These are phyloP conservation scores for Fusarium gaditjirri DNA, from an alignment of 2,329 filamentous ascomycete species.

Conservation along the genomic window DNA sequence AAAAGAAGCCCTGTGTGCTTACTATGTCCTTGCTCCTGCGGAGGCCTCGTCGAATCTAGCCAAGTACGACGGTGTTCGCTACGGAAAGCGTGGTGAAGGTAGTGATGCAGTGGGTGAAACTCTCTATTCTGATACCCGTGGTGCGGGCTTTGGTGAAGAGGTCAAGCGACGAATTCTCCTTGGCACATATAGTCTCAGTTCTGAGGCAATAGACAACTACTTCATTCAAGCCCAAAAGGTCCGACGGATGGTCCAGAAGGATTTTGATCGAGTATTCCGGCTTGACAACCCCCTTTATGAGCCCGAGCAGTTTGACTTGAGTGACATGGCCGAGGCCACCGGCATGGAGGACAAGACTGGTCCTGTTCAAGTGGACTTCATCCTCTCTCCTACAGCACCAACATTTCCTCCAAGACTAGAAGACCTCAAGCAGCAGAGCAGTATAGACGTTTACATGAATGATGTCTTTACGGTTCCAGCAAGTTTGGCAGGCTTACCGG, in stretches of 20 bases:
- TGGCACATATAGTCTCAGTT: conserved; percentile 89
- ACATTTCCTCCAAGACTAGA: conserved; percentile 74
- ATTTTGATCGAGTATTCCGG: conserved; percentile 85
- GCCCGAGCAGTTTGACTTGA: conserved; percentile 64
- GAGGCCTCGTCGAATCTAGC: conserved; percentile 96
- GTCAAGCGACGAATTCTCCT: conserved; percentile 88
- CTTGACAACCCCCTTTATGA: conserved; percentile 74
- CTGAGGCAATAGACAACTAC: conserved; percentile 93
- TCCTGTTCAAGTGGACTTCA: conserved; percentile 78
- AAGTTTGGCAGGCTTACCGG: conserved; percentile 89
- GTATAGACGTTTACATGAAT: conserved; percentile 86
- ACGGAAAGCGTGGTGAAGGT: conserved; percentile 69
- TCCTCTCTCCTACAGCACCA: conserved; percentile 89
- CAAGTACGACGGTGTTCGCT: conserved; percentile 97
- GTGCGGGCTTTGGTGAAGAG: conserved; percentile 81
- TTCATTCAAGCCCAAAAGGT: conserved; percentile 94
- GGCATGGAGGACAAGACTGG: conserved; percentile 66
- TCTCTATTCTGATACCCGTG: conserved; percentile 81
- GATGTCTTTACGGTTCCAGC: conserved; percentile 97
- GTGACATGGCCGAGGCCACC: conserved; percentile 66
- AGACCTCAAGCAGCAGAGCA: conserved; percentile 64
- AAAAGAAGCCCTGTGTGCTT: conserved; percentile 85
- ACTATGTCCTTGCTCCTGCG: conserved; percentile 94
- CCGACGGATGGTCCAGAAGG: conserved; percentile 81
- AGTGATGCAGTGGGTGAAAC: conserved; percentile 68